phyloP scores from a whole-genome alignment of 345 rosid genomes.

The Eucalyptus regnans region DNA sequence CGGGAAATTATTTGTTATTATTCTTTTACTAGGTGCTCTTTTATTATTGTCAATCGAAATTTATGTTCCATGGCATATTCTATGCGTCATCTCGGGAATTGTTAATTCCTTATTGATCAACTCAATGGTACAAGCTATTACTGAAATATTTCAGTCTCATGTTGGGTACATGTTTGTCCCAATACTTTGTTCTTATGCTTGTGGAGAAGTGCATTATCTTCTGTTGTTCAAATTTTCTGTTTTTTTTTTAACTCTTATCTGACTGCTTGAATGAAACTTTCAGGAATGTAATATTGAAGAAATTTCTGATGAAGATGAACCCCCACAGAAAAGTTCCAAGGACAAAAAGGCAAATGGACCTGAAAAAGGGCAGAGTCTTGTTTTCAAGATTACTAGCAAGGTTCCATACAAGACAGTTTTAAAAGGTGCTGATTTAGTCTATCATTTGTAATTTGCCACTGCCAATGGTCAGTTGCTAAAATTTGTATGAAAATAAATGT shows the following conservation, averaged over 20 bases:
- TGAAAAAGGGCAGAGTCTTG: slow-evolving; percentile 53
- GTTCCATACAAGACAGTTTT: slow-evolving; percentile 89
- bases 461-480: not conserved
- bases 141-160: not conserved
- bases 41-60: not conserved
- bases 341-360: slow-evolving; percentile 85
- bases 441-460: not conserved
- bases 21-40: not conserved
- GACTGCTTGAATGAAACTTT: not conserved
- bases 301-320: slow-evolving; percentile 61
- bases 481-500: not conserved
- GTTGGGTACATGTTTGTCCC: not conserved
- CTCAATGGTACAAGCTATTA: not conserved
- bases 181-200: not conserved
- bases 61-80: not conserved
- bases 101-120: not conserved
- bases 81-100: not conserved
- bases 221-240: not conserved
- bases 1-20: not conserved
- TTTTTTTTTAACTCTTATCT: not conserved
- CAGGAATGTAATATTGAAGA: slow-evolving; percentile 95
- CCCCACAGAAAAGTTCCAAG: slow-evolving; percentile 66
- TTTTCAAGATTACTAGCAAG: slow-evolving; percentile 76
- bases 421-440: slow-evolving; percentile 41
- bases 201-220: not conserved